Evolutionary conservation across 257 asterid species (phyloP), one percentile per base, ranked within the genome.

Genomic region (Nyctanthes arbortristis): DNA sequence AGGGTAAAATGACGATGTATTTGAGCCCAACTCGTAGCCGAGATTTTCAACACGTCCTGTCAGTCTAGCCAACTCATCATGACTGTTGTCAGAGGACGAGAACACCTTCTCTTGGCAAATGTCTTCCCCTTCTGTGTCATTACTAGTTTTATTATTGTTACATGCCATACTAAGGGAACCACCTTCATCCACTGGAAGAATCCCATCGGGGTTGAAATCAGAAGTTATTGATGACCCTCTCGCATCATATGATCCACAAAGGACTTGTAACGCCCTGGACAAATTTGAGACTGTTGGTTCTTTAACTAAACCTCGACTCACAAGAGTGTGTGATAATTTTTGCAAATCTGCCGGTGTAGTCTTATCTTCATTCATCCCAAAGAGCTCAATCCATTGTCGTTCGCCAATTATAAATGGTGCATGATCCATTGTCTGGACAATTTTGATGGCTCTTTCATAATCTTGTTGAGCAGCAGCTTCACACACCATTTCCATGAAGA

Each of bases 341-440:
- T 56, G 66, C 73, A 93, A 73, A 82, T 77, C 34, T 22, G 60
- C 74, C 67, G 1, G 61, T 52, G 76, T 74, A 27, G 87, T 74
- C 76, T 85, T 72, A 73, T 81, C 84, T 25, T 68, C 4, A 33
- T 84, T 88, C 62, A 63, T 81, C 72, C 84, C 88, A 55, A 91
- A 88, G 55, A 81, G 72, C 67, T 79, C 72, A 43, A 74, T 72
- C 97, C 99, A 91, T 45, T 91, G 87, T 52, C 71, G 84, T 69
- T 84, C 71, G 54, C 84, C 78, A 69, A 93, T 86, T 82, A 68
- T 92, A 76, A 80, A 91, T 16, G 96, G 91, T 55, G 89, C 91
- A 72, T 78, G 71, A 34, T 83, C 88, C 88, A 87, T 86, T 8
- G 88, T 55, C 70, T 84, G 89, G 75, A 91, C 57, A 9, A 85